Evolutionary conservation across 257 asterid genomes (phyloP).

Genomic region (Solanum dulcamara): DNA sequence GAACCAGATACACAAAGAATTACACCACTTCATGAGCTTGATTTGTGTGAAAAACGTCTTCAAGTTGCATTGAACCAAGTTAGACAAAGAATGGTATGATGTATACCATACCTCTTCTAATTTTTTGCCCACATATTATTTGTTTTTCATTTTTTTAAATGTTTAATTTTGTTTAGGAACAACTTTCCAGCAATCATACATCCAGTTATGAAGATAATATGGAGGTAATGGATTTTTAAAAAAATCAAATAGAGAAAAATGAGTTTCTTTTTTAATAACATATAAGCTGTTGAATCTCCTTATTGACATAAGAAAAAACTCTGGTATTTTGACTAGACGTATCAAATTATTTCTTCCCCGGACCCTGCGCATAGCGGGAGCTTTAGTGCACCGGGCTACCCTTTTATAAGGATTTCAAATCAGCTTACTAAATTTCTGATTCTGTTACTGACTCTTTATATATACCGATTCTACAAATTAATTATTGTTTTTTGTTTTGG

Average conservation of each 20-base stretch:
- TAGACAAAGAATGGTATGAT: not conserved
- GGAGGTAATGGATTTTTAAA: not conserved
- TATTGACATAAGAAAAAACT: not conserved
- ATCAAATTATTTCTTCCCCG: not conserved
- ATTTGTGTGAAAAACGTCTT: conserved; percentile 1
- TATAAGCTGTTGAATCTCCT: not conserved
- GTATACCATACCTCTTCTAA: not conserved
- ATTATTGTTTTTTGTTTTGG: not conserved
- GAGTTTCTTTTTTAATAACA: not conserved
- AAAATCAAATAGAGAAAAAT: not conserved
- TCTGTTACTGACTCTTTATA: not conserved
- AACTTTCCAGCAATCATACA: not conserved
- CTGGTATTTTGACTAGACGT: not conserved
- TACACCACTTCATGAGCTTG: not conserved
- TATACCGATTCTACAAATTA: not conserved
- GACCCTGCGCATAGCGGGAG: no score
- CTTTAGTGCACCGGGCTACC: no score
- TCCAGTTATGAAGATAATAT: not conserved
- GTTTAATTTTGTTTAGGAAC: not conserved
- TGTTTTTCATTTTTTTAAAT: not conserved
- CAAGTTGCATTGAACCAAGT: not conserved
- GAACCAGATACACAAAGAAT: not conserved
- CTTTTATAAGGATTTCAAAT: not conserved
- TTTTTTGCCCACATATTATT: not conserved
- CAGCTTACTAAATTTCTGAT: not conserved